Evolutionary conservation across 345 rosid species (phyloP).

Genomic region (Syzygium aqueum): DNA sequence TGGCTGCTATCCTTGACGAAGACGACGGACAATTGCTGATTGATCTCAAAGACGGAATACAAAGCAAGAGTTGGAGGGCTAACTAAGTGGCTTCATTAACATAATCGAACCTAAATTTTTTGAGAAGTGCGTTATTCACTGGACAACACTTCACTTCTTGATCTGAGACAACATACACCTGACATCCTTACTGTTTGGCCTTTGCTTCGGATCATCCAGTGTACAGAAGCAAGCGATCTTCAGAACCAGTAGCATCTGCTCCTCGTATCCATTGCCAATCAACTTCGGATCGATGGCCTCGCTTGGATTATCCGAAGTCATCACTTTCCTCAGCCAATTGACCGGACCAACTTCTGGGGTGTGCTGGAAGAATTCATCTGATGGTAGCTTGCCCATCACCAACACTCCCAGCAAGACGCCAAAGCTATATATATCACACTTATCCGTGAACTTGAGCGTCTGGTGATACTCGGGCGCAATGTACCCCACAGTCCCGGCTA

Average conservation of each 20-base stretch:
- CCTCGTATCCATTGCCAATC: slow-evolving; percentile 47
- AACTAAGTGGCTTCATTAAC: not conserved
- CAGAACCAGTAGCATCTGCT: slow-evolving; percentile 64
- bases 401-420: slow-evolving; percentile 68
- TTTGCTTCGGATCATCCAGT: slow-evolving; percentile 63
- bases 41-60: not conserved
- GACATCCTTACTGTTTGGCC: slow-evolving; percentile 77
- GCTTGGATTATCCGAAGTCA: slow-evolving; percentile 50
- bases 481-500: slow-evolving; percentile 84
- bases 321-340: slow-evolving; percentile 64
- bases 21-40: not conserved
- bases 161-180: slow-evolving; percentile 65
- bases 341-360: slow-evolving; percentile 51
- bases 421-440: slow-evolving; percentile 73
- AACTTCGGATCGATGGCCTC: slow-evolving; percentile 52
- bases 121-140: fast-evolving
- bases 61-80: not conserved
- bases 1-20: not conserved
- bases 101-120: not conserved
- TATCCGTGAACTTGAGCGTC: slow-evolving; percentile 74
- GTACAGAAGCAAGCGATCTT: slow-evolving; percentile 83
- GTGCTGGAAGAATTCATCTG: slow-evolving; percentile 72
- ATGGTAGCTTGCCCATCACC: slow-evolving; percentile 75
- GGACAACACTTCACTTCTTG: slow-evolving; percentile 9
- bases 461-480: slow-evolving; percentile 83